Conservation (phyloP, 2,329 filamentous ascomycete species). For the Anthostomella pinea region DNA sequence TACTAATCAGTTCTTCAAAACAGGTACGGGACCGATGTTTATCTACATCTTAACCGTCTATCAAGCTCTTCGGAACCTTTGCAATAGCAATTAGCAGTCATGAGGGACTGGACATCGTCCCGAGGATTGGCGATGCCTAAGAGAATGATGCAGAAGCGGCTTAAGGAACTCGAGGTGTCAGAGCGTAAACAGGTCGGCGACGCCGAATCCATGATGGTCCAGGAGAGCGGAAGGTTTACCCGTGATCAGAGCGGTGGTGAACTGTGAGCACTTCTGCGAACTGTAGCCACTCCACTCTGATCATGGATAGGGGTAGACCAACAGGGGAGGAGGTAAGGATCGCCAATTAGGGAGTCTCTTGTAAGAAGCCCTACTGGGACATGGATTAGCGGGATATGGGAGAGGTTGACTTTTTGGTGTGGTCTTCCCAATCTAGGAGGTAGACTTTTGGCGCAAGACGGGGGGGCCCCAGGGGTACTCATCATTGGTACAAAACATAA, state of each 20-base stretch:
- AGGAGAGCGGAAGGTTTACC: conserved; percentile 19
- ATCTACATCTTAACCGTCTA: conserved; percentile 93
- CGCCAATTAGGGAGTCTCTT: too few relatives aligned
- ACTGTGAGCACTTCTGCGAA: conserved; percentile 16
- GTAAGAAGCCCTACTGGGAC: too few relatives aligned
- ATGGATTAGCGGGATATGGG: too few relatives aligned
- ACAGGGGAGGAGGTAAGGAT: not conserved
- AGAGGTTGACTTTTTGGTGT: too few relatives aligned
- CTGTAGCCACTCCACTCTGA: too few relatives aligned
- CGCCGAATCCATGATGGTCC: conserved; percentile 47
- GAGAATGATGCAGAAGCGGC: conserved; percentile 63
- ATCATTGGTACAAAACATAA: not conserved
- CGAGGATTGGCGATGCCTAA: conserved; percentile 65
- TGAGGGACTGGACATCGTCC: conserved; percentile 64
- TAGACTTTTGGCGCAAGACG: too few relatives aligned
- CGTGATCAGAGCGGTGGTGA: conserved; percentile 17
- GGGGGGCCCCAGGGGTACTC: too few relatives aligned
- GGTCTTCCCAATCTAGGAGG: too few relatives aligned
- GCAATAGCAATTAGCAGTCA: conserved; percentile 91
- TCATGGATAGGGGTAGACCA: not conserved
- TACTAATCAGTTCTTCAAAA: conserved; percentile 3
- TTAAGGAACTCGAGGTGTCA: conserved; percentile 71
- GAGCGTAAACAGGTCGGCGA: conserved; percentile 90
- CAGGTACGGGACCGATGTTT: conserved; percentile 97
- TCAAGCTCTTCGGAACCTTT: conserved; percentile 94